Conservation (phyloP, 2,329 filamentous ascomycete species). For the Aspergillus luchuensis region DNA sequence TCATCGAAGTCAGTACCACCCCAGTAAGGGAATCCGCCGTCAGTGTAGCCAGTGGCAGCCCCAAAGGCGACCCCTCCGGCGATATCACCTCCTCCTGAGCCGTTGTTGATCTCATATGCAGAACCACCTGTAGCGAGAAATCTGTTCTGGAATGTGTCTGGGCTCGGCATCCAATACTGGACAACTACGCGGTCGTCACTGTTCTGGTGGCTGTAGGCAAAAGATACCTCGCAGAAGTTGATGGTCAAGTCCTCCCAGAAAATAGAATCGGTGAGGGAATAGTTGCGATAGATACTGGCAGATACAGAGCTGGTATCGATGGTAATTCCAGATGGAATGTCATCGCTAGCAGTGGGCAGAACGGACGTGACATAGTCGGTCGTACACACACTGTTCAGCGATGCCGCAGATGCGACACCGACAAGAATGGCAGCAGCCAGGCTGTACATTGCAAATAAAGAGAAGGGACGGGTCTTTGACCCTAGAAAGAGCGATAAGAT, state of each 20-base stretch:
- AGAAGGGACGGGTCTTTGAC: no score
- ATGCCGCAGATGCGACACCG: neutral
- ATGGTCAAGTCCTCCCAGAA: constrained; percentile 3
- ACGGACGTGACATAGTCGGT: constrained; percentile 1
- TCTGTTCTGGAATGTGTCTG: neutral
- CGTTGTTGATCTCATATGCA: neutral
- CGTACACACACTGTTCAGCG: neutral
- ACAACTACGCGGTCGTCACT: neutral
- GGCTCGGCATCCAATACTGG: constrained; percentile 2
- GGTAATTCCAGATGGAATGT: neutral
- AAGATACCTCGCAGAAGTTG: constrained; percentile 2
- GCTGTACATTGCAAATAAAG: neutral
- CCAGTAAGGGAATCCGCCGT: neutral
- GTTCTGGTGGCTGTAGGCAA: constrained; percentile 1
- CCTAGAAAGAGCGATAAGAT: no score
- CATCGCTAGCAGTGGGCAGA: neutral
- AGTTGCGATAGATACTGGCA: neutral
- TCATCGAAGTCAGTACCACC: neutral
- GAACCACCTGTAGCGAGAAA: neutral
- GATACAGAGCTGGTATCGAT: neutral
- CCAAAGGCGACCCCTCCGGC: neutral
- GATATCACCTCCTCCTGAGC: neutral
- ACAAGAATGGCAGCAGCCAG: neutral
- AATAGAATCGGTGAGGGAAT: neutral
- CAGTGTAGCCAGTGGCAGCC: neutral